These are phyloP conservation scores for Peziza echinospora DNA, from an alignment of 495 filamentous ascomycete species.

Conservation along the genomic window DNA sequence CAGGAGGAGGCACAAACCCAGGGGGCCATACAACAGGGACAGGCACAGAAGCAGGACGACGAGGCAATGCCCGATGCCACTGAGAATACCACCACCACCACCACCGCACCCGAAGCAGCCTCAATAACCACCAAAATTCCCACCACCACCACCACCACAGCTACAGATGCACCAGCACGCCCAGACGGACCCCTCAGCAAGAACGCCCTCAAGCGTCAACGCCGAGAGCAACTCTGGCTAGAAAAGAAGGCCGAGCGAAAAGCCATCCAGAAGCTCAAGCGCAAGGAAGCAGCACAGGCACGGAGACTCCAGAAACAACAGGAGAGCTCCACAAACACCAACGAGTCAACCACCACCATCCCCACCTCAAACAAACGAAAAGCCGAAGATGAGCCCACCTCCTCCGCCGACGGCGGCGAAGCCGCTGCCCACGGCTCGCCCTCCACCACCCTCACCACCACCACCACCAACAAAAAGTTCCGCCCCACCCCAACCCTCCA, in stretches of 20 bases:
- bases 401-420: not conserved
- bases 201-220: constrained; percentile 37
- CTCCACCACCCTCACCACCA: no score
- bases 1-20: no score
- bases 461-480: not conserved
- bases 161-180: no score
- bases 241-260: constrained; percentile 46
- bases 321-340: constrained; percentile 12
- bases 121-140: no score
- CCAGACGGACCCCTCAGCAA: not conserved
- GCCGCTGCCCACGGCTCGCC: not conserved
- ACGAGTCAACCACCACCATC: not conserved
- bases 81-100: no score
- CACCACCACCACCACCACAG: no score
- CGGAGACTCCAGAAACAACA: constrained; percentile 8
- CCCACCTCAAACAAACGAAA: not conserved
- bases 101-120: no score
- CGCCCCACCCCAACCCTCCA: constrained; percentile 8
- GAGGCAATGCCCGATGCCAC: no score
- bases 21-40: no score
- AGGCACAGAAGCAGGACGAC: no score
- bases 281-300: constrained; percentile 30
- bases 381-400: not conserved
- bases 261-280: constrained; percentile 49
- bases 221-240: constrained; percentile 43